Evolutionary conservation across 2,329 filamentous ascomycete genomes (phyloP), one percentile per base, ranked within the genome.

Genomic region (Trichoderma koningiopsis): DNA sequence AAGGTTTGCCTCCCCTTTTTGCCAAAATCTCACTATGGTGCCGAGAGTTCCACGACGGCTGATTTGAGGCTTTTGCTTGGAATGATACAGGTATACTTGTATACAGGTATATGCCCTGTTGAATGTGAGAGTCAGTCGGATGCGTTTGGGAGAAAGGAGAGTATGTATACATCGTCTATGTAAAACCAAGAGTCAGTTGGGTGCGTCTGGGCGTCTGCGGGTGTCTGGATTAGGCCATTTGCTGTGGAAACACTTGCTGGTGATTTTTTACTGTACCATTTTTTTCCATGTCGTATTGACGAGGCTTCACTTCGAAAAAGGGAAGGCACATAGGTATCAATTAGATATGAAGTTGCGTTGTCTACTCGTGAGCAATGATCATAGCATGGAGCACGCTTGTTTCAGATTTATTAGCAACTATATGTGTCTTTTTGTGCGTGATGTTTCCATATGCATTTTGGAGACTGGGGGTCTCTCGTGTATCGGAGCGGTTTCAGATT

Each of bases 401-500:
- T 55, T 29, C 52, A 55, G 24, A 31, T 55, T 31, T 3, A 27
- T 24, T 27, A 14, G 6, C 7, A 5, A 4, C 10, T 16, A 27
- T 16, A 4, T 27, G 1, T 53, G 24, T 27, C n/a, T 24, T 49
- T 19, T 24, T 14, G 11, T 55, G 24, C 14, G 22, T 37, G 47
- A 19, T 47, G 35, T 29, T 53, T 63, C 14, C 3, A 16, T 22
- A 11, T 43, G 7, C 13, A 27, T 35, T 14, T 14, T 56, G 53
- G 11, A n/a, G 13, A 19, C 27, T 16, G n/a, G 55, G 19, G 52
- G 62, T 57, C 33, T 40, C 40, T 11, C 13, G n/a, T 57, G 35
- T 66, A 49, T 66, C 37, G 62, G 53, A 47, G 33, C 24, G 37
- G 62, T 66, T 66, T 66, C 62, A 58, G 62, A 58, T 66, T 56